A percentile compares a stretch with the other conserved stretches of the same genome.
phyloP scores from a whole-genome alignment of 108 stramenopile species.

The Craspedostauros australis region DNA sequence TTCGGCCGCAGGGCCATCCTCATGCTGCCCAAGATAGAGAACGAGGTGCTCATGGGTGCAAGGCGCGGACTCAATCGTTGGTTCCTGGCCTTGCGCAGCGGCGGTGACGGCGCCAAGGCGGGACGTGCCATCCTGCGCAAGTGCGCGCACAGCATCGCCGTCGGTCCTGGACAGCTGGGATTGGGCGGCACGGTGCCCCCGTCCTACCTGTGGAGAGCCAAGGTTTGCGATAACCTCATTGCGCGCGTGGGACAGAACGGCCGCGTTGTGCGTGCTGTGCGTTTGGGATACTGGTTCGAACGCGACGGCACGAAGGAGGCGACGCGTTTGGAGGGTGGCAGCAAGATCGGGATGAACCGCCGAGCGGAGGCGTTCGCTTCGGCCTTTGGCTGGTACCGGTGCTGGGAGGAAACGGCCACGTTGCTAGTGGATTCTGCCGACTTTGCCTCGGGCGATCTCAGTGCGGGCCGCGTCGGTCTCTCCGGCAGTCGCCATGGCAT shows the following conservation, averaged over 20 bases:
- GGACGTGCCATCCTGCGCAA: conserved; percentile 77
- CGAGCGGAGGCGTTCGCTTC: conserved; percentile 78
- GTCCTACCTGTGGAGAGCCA: conserved; percentile 77
- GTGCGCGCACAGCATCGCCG: conserved; percentile 55
- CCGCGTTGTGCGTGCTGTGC: conserved; percentile 63
- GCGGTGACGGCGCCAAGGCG: conserved; percentile 86
- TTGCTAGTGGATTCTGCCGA: conserved; percentile 57
- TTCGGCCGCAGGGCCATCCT: conserved; percentile 78
- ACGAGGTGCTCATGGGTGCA: conserved; percentile 81
- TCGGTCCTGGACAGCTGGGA: conserved; percentile 69
- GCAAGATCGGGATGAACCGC: conserved; percentile 61
- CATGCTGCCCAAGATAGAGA: conserved; percentile 85
- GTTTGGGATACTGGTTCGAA: conserved; percentile 82
- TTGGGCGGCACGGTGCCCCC: conserved; percentile 78
- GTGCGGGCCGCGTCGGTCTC: conserved; percentile 46
- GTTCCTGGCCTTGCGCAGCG: conserved; percentile 77
- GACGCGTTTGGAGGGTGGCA: conserved; percentile 42
- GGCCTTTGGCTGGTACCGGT: conserved; percentile 89
- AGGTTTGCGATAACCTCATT: conserved; percentile 80
- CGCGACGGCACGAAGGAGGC: conserved; percentile 75
- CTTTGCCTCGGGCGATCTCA: conserved; percentile 25
- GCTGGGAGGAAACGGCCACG: conserved; percentile 67
- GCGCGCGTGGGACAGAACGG: conserved; percentile 65
- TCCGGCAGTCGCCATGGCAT: conserved; percentile 58
- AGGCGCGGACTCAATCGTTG: conserved; percentile 77